Evolutionary conservation across 495 filamentous ascomycete genomes (phyloP).

Genomic region (Aspergillus avenaceus): DNA sequence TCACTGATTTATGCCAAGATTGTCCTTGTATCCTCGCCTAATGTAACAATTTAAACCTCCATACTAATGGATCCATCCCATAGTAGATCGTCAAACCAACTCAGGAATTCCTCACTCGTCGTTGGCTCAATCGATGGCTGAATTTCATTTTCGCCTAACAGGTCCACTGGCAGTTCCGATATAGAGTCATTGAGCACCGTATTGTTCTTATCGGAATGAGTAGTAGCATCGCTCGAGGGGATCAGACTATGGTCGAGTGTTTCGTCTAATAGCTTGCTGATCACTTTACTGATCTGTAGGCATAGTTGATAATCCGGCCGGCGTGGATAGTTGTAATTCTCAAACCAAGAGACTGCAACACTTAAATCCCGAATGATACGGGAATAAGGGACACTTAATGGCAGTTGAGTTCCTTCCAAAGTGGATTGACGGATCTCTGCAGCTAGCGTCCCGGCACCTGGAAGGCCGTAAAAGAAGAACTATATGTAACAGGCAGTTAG

Average conservation of each 20-base stretch:
- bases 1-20: too few relatives aligned
- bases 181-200: too few relatives aligned
- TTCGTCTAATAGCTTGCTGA: not conserved
- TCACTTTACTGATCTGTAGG: conserved; percentile 1
- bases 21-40: not conserved
- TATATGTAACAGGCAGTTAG: not conserved
- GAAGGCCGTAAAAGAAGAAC: conserved; percentile 6
- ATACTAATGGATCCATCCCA: not conserved
- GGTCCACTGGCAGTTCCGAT: too few relatives aligned
- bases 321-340: not conserved
- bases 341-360: conserved; percentile 3
- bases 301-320: not conserved
- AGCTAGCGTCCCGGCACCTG: conserved; percentile 4
- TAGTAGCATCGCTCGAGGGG: not conserved
- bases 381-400: not conserved
- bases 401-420: not conserved
- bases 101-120: conserved; percentile 3
- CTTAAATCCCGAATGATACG: conserved; percentile 4
- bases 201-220: not conserved
- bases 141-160: too few relatives aligned
- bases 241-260: not conserved
- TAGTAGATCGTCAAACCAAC: conserved; percentile 4
- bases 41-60: not conserved
- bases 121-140: not conserved
- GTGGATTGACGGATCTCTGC: not conserved